phyloP scores from a whole-genome alignment of 352 stramenopile species.

The Pythium sp. region DNA sequence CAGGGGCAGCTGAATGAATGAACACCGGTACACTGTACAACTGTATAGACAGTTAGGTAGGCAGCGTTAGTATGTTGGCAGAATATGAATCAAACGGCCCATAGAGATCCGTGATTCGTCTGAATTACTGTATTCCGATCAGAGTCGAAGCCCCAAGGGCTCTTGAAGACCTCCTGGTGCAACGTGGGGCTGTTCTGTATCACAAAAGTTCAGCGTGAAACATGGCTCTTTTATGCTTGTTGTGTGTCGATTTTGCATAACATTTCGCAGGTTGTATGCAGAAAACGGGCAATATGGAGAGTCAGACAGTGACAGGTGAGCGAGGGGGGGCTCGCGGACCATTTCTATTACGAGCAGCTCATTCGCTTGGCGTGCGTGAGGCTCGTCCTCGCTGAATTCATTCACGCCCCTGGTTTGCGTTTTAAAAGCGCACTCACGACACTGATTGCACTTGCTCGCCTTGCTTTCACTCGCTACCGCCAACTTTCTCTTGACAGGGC shows the following conservation, averaged over 20 bases:
- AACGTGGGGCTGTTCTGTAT: background rate
- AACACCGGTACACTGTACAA: no score
- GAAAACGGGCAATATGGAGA: background rate
- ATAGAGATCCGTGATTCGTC: no score
- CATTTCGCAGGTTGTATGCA: background rate
- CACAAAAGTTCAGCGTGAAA: background rate
- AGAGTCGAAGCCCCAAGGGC: background rate
- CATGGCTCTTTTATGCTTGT: background rate
- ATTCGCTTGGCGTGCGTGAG: background rate
- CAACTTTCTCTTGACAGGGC: background rate
- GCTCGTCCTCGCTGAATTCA: background rate
- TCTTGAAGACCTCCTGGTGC: background rate
- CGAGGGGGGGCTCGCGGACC: background rate
- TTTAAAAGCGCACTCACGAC: no score
- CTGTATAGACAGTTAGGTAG: no score
- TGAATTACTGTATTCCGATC: no score
- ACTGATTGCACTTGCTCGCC: background rate
- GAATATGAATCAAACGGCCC: no score
- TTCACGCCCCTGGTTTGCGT: no score
- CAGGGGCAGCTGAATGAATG: no score
- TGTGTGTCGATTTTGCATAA: background rate
- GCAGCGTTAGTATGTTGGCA: no score
- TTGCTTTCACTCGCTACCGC: background rate
- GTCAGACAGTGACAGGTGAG: background rate
- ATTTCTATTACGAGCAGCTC: background rate